Conservation (phyloP, 1,284 basidiomycete species). For the Cronartium quercuum region DNA sequence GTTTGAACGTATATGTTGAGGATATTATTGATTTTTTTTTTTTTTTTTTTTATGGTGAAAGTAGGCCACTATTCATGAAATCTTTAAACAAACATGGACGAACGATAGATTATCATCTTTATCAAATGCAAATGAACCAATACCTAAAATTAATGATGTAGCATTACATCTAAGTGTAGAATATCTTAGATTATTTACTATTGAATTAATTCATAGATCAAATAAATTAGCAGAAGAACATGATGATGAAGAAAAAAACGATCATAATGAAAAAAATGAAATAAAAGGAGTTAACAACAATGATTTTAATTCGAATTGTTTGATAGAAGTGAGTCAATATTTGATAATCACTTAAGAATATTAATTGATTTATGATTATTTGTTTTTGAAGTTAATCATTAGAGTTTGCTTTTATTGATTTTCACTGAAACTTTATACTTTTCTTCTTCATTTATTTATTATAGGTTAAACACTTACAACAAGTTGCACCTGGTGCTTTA, state of each 20-base stretch:
- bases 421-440: too few relatives aligned
- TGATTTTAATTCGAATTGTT: not conserved
- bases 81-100: conserved; percentile 30
- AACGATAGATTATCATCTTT: conserved; percentile 2
- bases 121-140: not conserved
- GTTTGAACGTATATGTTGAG: not conserved
- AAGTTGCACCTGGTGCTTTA: conserved; percentile 8
- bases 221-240: conserved; percentile 19
- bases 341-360: not conserved
- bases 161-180: conserved; percentile 15
- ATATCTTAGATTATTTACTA: conserved; percentile 30
- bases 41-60: not conserved
- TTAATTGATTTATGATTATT: not conserved
- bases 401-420: too few relatives aligned
- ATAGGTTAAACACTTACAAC: conserved; percentile 3
- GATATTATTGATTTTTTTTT: not conserved
- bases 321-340: not conserved
- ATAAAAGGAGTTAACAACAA: not conserved
- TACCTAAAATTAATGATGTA: conserved; percentile 36
- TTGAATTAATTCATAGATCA: conserved; percentile 28
- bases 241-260: not conserved
- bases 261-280: not conserved
- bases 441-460: too few relatives aligned
- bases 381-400: too few relatives aligned
- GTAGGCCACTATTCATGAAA: conserved; percentile 37